phyloP scores from a whole-genome alignment of 2,329 filamentous ascomycete species.

The Venturia effusa region DNA sequence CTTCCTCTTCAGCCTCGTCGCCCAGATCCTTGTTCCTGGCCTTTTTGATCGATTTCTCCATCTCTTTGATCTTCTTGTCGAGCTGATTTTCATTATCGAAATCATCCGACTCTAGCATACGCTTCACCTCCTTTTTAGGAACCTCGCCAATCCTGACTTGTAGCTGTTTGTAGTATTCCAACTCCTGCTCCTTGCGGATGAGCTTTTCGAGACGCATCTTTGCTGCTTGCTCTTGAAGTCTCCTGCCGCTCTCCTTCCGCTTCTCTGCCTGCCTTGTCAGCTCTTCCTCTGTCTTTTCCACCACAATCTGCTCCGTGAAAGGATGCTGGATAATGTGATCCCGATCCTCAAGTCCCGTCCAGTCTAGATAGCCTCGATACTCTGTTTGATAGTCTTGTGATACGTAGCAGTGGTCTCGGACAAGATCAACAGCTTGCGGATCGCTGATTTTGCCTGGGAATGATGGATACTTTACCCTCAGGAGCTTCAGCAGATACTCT shows the following conservation, averaged over 20 bases:
- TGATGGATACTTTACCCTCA: constrained; percentile 82
- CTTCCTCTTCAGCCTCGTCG: constrained; percentile 66
- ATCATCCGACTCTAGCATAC: constrained; percentile 79
- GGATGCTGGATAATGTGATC: constrained; percentile 88
- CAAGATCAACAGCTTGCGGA: constrained; percentile 77
- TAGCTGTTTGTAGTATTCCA: constrained; percentile 85
- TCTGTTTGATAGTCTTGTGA: constrained; percentile 76
- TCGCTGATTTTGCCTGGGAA: constrained; percentile 79
- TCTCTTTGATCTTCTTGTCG: constrained; percentile 73
- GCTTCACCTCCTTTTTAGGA: constrained; percentile 82
- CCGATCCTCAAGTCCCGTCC: constrained; percentile 82
- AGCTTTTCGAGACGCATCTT: constrained; percentile 95
- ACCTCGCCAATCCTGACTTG: constrained; percentile 57
- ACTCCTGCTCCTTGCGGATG: constrained; percentile 87
- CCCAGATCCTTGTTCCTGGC: constrained; percentile 90
- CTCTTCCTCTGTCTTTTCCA: constrained; percentile 92
- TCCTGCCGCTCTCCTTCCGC: constrained; percentile 84
- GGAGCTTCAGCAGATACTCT: constrained; percentile 82
- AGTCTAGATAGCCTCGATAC: constrained; percentile 67
- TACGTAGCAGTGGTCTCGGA: constrained; percentile 82
- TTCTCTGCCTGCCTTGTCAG: constrained; percentile 82
- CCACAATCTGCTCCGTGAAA: constrained; percentile 78
- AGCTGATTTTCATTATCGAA: constrained; percentile 83
- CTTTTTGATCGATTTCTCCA: constrained; percentile 82
- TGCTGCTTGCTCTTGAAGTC: constrained; percentile 88